phyloP scores from a whole-genome alignment of 306 rosid species.

The Styphnolobium japonicum region DNA sequence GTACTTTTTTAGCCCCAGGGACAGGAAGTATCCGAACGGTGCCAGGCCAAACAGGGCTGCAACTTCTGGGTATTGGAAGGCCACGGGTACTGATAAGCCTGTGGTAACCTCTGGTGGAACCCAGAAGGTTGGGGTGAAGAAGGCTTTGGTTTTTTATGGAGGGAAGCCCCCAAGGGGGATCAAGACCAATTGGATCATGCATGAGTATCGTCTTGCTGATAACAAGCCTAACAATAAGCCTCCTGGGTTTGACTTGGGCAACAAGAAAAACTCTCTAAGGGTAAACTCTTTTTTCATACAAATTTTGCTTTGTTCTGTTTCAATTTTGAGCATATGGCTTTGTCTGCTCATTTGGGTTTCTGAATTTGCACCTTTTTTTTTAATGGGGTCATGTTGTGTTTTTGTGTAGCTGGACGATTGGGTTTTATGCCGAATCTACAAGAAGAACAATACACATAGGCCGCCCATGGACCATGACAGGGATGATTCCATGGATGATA shows the following conservation, averaged over 20 bases:
- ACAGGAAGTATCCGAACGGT: conserved; percentile 76
- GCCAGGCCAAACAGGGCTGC: conserved; percentile 70
- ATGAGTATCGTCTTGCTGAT: conserved; percentile 65
- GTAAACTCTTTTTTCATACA: conserved; percentile 26
- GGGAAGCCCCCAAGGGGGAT: conserved; percentile 80
- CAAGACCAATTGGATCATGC: conserved; percentile 86
- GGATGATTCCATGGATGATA: conserved; percentile 47
- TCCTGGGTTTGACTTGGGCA: conserved; percentile 54
- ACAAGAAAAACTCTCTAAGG: conserved; percentile 69
- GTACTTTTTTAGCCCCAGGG: conserved; percentile 78
- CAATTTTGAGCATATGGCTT: not conserved
- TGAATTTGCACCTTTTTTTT: not conserved
- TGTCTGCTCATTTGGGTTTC: not conserved
- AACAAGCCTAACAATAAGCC: conserved; percentile 54
- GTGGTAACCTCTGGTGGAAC: conserved; percentile 43
- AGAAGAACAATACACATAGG: conserved; percentile 56
- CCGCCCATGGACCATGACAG: conserved; percentile 41
- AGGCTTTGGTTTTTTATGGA: conserved; percentile 73
- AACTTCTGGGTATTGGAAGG: conserved; percentile 79
- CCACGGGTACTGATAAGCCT: conserved; percentile 74
- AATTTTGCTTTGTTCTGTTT: not conserved
- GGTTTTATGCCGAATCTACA: conserved; percentile 80
- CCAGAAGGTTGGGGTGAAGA: conserved; percentile 73
- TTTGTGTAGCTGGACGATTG: conserved; percentile 65
- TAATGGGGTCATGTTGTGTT: not conserved